Percentiles rank a stretch among this genome's conserved stretches.
Evolutionary conservation across 139 green algal genomes (phyloP).

Genomic region (Mychonastes homosphaera): DNA sequence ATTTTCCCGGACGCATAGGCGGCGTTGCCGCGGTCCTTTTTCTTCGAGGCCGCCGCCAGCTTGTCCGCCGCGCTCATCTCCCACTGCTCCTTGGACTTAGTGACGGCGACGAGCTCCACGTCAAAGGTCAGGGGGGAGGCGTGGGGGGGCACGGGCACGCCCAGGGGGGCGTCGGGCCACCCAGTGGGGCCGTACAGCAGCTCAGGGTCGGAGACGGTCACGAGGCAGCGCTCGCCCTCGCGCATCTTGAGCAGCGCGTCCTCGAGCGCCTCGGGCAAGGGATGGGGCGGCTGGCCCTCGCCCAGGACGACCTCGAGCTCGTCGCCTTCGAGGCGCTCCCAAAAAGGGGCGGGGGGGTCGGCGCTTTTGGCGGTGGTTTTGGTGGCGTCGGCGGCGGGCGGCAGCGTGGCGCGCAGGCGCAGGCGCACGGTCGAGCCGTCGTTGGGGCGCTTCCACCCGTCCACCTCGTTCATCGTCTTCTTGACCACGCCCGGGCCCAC

Average conservation of each 20-base stretch:
- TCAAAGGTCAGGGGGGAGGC: background rate
- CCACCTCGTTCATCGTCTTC: constrained; percentile 59
- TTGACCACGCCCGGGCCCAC: constrained; percentile 46
- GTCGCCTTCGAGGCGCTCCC: constrained; percentile 36
- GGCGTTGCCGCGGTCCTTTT: constrained; percentile 85
- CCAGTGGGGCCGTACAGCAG: constrained; percentile 52
- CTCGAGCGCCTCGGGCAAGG: constrained; percentile 65
- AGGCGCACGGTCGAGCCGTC: constrained; percentile 58
- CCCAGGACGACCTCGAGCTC: constrained; percentile 41
- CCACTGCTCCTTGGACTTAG: constrained; percentile 82
- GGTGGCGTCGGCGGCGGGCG: constrained; percentile 50
- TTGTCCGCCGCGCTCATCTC: constrained; percentile 83
- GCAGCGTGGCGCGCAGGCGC: constrained; percentile 18
- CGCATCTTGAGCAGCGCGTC: constrained; percentile 82
- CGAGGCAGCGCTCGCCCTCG: constrained; percentile 54
- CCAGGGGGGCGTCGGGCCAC: constrained; percentile 10
- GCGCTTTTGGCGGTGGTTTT: no score
- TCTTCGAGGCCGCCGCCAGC: constrained; percentile 25
- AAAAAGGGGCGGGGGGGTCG: no score
- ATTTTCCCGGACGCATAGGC: constrained; percentile 76
- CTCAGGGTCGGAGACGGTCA: constrained; percentile 56
- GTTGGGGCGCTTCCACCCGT: constrained; percentile 63
- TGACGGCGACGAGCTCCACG: background rate
- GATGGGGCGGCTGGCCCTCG: constrained; percentile 15
- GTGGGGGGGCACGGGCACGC: constrained; percentile 26